Evolutionary conservation across 176 grass and related monocot species (phyloP), one percentile per base, ranked within the genome.

Genomic region (Carex myosuroides): DNA sequence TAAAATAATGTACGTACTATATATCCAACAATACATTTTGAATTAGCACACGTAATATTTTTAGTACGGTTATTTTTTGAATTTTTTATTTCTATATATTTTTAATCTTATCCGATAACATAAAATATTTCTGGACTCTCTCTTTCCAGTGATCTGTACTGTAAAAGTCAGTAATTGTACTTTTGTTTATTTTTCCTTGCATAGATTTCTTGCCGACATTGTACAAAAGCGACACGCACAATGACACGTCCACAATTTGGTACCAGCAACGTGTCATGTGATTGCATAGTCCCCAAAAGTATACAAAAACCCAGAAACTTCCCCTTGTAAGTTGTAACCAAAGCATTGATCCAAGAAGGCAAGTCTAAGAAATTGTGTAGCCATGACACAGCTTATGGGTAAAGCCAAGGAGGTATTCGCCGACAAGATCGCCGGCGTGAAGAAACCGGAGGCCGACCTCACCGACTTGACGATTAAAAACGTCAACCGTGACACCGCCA

Each of bases 361-460:
- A 35, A 82, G 78, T 63, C 46, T 16, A 76, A 12, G 21, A 76
- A 30, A 76, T 54, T 76, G 16, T 37, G 11, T 16, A 66, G 17
- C 2, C 60, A 95, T 95, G 93, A 32, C 93, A 79, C 67, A 89
- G 53, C 35, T 95, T 8, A 13, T 95, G 81, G 64, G 86, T 81
- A 91, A 91, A 85, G 93, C 90, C n/a, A 92, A 92, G 87, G 93
- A 29, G 55, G 88, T 92, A 65, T 67, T 92, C 13, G 90, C 87
- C 8, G 90, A 91, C 14, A 95, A 92, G 83, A 73, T 95, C 41
- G 66, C 89, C 3, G 21, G 66, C 1, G 20, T 92, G 26, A 16
- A 61, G 89, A 95, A 95, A 82, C 93, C 93, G 8, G 93, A 95
- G 85, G 93, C 93, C 18, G 81, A 86, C 24, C 88, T 95, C 6